Base-by-base conservation (phyloP, 331 rosid species). In the Erythrophleum ivorense region DNA sequence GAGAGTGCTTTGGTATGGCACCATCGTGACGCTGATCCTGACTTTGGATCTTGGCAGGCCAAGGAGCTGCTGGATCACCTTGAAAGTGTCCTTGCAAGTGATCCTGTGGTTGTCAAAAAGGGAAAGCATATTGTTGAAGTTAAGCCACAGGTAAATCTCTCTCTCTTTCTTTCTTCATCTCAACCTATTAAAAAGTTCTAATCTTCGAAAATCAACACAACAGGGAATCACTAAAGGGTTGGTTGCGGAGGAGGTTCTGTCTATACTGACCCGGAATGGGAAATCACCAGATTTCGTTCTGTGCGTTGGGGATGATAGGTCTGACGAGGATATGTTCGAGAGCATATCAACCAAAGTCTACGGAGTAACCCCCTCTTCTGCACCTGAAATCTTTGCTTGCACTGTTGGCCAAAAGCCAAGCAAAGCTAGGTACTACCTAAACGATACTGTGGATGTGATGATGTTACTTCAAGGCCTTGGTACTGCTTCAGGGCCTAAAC, bases 1-100 rank as follows among this genome's bases (percentile, higher is more conserved):
- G 95, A 92, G 82, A 92, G 95, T 81, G 97, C 92, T 62, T 82
- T 91, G 79, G 97, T 92, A 16, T 91, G 97, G 97, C 95, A 92
- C 85, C 83, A 92, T 72, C 78, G 67, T 80, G 89, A 92, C 13
- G 92, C 97, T 0, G 97, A 91, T 82, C 88, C 90, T 63, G 89
- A 86, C 81, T 92, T 92, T 0, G 95, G 97, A 59, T 82, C 92
- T n/a, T 90, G 92, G 84, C 95, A 92, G 81, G 93, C 97, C 76
- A 92, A 77, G 90, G 91, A 89, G 77, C 71, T 92, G 78, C 75
- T 92, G 80, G 92, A 88, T 82, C 97, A 92, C 87, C 95, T 92
- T n/a, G 97, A 90, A 75, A 84, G 69, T 60, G 91, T 92, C 68
- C 91, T 91, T 24, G 86, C 97, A 24, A 92, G 89, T 33, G 94